Evolutionary conservation across 2,329 filamentous ascomycete genomes (phyloP), one percentile per base, ranked within the genome.

Genomic region (Claviceps lovelessii): DNA sequence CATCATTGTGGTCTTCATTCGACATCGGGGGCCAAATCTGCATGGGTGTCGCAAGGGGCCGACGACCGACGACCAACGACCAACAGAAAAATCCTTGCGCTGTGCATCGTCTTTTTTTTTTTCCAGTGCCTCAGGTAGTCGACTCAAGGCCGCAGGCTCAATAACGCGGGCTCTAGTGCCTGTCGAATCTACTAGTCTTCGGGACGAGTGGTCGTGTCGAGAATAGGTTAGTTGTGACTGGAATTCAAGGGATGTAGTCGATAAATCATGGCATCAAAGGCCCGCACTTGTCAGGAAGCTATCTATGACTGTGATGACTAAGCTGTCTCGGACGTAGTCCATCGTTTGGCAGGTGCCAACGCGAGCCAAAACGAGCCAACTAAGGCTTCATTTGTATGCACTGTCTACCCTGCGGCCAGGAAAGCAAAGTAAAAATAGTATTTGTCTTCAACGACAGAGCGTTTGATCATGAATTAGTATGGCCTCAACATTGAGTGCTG

Each of bases 241-340:
- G 51, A 56, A 56, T 56, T 51, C 48, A 56, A 56, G 55, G 55
- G 55, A 54, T 54, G 55, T 33, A 33, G 53, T 51, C 28, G 15
- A 48, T 8, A 31, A 9, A 29, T 46, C 28, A 48, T 29, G 47
- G 31, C 47, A 19, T 15, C 31, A 13, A 13, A 19, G 29, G n/a
- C n/a, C 47, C 47, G 37, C 47, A 19, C 15, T 17, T 17, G 11
- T n/a, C 35, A 4, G 11, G n/a, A 9, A 28, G 19, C 6, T 39
- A n/a, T 23, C 23, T 39, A n/a, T n/a, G 11, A 41, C 17, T 4
- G 35, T 5, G 48, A 6, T 50, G 48, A 50, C 48, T 50, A 50
- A 50, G 48, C 45, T 37, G 11, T 10, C 4, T 13, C 35, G 35
- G 35, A 33, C 31, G 41, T 39, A 5, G 5, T 44, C 41, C 41